phyloP scores from a whole-genome alignment of 1,139 yeast genomes.

The Candida tetrigidarum region DNA sequence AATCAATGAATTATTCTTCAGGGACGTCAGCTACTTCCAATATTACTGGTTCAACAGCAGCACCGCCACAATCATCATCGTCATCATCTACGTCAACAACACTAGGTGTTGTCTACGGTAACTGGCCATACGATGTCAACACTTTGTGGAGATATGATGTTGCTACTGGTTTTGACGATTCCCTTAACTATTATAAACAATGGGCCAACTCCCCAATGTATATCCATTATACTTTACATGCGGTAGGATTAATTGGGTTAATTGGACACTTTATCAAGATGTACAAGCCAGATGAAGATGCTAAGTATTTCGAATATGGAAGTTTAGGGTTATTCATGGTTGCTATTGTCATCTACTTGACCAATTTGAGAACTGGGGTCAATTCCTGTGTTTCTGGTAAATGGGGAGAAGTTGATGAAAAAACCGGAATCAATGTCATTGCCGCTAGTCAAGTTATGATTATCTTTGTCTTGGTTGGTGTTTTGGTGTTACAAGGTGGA shows the following conservation, averaged over 20 bases:
- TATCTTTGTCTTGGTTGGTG: conserved; percentile 73
- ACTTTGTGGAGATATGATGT: conserved; percentile 69
- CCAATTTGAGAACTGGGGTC: conserved; percentile 85
- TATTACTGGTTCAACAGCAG: no score
- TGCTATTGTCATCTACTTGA: conserved; percentile 76
- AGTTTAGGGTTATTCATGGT: conserved; percentile 72
- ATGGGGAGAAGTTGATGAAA: conserved; percentile 93
- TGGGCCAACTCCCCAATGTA: conserved; percentile 70
- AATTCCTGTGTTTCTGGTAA: conserved; percentile 68
- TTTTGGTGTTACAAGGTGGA: conserved; percentile 82
- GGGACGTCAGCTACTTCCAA: no score
- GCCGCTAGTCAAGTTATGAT: conserved; percentile 89
- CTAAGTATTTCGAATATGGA: conserved; percentile 89
- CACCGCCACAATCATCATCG: no score
- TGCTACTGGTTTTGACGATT: conserved; percentile 57
- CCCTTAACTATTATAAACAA: conserved; percentile 72
- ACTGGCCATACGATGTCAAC: conserved; percentile 79
- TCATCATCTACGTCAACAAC: no score
- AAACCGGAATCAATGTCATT: conserved; percentile 87
- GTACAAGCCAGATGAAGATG: conserved; percentile 82
- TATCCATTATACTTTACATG: conserved; percentile 65
- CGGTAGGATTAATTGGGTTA: conserved; percentile 63
- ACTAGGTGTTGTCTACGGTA: conserved; percentile 77
- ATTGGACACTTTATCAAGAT: conserved; percentile 77
- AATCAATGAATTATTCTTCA: no score